phyloP scores from a whole-genome alignment of 257 asterid genomes.

The Solanum tarijense region DNA sequence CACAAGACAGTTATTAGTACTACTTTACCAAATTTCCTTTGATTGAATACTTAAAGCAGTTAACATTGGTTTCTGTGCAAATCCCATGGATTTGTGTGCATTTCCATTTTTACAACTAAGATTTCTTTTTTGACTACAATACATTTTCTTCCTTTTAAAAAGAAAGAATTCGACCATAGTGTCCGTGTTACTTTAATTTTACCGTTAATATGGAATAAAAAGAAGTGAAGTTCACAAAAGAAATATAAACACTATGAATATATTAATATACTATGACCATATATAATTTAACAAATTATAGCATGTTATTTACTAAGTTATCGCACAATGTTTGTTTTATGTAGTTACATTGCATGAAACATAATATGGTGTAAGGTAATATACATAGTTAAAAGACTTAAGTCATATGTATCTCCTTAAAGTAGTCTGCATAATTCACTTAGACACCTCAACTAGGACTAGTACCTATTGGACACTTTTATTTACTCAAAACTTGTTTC shows the following conservation, averaged over 20 bases:
- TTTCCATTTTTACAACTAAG: background rate
- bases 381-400: no score
- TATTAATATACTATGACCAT: no score
- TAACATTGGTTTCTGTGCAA: background rate
- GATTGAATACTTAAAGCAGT: background rate
- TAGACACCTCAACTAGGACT: no score
- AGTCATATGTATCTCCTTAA: no score
- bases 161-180: background rate
- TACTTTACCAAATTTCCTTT: background rate
- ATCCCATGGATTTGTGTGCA: slow-evolving; percentile 3
- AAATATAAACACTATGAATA: background rate
- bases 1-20: background rate
- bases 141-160: background rate
- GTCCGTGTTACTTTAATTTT: background rate
- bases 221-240: background rate
- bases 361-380: background rate
- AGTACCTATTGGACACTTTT: no score
- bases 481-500: no score
- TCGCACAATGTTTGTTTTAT: background rate
- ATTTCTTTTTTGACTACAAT: background rate
- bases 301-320: background rate
- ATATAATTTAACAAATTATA: background rate
- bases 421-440: no score
- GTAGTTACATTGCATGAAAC: background rate
- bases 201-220: background rate